Percentiles rank a stretch among this genome's conserved stretches.
phyloP scores from a whole-genome alignment of 2,329 filamentous ascomycete genomes.

The Nigrograna mackinnonii region DNA sequence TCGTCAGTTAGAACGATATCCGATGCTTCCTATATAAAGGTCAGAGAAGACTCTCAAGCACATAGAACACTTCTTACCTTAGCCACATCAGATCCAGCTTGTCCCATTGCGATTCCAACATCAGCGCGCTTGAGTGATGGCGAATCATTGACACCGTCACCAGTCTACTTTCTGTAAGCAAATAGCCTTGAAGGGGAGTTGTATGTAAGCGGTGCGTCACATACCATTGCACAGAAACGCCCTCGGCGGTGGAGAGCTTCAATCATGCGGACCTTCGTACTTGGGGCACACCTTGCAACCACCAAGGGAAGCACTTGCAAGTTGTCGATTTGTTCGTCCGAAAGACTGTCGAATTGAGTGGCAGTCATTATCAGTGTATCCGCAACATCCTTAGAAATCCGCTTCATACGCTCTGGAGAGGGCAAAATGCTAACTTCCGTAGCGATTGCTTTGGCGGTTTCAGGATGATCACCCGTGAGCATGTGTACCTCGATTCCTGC shows the following conservation, averaged over 20 bases:
- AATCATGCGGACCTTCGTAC: constrained; percentile 51
- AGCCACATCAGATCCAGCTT: constrained; percentile 78
- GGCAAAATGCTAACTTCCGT: constrained; percentile 33
- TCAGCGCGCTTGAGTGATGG: constrained; percentile 80
- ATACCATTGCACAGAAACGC: background rate
- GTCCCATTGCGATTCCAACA: constrained; percentile 85
- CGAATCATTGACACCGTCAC: constrained; percentile 85
- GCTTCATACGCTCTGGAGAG: constrained; percentile 1
- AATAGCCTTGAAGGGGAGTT: no score
- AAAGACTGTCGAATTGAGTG: constrained; percentile 46
- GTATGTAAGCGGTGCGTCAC: no score
- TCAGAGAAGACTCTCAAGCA: no score
- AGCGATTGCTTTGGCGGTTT: constrained; percentile 43
- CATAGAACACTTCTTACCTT: no score
- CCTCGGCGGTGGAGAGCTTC: constrained; percentile 27
- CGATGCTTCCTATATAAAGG: no score
- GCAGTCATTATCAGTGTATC: constrained; percentile 38
- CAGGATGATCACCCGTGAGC: constrained; percentile 45
- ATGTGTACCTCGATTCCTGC: constrained; percentile 42
- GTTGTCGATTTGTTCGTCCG: constrained; percentile 45
- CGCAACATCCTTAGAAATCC: constrained; percentile 1
- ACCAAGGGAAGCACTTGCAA: constrained; percentile 46
- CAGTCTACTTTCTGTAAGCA: no score
- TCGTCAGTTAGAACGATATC: no score
- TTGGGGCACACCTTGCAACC: constrained; percentile 48